Evolutionary conservation across 768 basidiomycete species (phyloP).

Genomic region (Agaricus blazei): DNA sequence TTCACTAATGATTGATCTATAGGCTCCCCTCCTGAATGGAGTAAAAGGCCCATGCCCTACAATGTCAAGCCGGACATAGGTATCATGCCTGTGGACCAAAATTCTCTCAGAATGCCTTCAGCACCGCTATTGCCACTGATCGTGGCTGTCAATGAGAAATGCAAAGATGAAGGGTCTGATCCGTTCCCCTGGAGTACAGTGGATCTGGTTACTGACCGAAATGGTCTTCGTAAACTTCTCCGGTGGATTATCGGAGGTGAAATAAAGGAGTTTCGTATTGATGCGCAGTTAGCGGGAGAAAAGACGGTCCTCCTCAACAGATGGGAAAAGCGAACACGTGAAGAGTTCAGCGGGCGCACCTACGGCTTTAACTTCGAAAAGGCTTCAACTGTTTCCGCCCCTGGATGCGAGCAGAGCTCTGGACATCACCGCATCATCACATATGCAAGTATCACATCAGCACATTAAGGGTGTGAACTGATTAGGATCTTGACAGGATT

Average conservation of each 20-base stretch:
- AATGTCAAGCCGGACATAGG: slow-evolving; percentile 52
- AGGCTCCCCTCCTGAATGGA: slow-evolving; percentile 64
- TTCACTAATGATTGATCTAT: neutral
- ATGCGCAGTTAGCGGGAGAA: slow-evolving; percentile 55
- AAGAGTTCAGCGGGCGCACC: slow-evolving; percentile 30
- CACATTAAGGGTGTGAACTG: neutral
- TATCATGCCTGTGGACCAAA: slow-evolving; percentile 48
- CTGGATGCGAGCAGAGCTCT: slow-evolving; percentile 43
- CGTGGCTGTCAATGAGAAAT: slow-evolving; percentile 45
- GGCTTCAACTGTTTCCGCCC: slow-evolving; percentile 39
- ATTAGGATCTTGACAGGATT: slow-evolving; percentile 32
- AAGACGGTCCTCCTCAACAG: slow-evolving; percentile 59
- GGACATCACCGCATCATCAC: slow-evolving; percentile 60
- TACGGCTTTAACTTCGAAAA: slow-evolving; percentile 64
- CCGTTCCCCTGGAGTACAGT: slow-evolving; percentile 38
- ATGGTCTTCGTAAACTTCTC: slow-evolving; percentile 57
- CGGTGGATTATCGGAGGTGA: slow-evolving; percentile 44
- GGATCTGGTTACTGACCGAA: slow-evolving; percentile 59
- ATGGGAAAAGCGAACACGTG: slow-evolving; percentile 40
- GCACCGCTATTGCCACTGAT: slow-evolving; percentile 49
- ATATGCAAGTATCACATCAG: slow-evolving; percentile 44
- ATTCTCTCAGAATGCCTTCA: slow-evolving; percentile 40
- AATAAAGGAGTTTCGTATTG: slow-evolving; percentile 58
- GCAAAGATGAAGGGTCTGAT: slow-evolving; percentile 23
- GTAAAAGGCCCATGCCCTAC: slow-evolving; percentile 40